These are phyloP conservation scores for Solanum ahanhuiri DNA, from an alignment of 257 asterid genomes.

Conservation along the genomic window DNA sequence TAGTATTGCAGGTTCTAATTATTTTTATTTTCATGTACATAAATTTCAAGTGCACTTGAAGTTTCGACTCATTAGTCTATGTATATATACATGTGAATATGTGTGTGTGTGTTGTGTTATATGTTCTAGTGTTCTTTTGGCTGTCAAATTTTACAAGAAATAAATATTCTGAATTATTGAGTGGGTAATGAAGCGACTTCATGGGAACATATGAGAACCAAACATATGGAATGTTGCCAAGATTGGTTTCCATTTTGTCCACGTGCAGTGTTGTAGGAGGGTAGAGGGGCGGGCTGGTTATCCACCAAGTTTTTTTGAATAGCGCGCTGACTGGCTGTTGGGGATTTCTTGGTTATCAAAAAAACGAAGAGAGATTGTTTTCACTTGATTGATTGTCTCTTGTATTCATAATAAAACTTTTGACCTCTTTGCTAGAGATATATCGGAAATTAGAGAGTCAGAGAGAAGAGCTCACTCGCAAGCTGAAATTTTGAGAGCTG, in stretches of 20 bases:
- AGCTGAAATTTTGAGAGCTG: constrained; percentile 68
- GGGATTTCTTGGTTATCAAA: background rate
- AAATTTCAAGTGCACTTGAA: background rate
- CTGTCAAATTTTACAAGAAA: background rate
- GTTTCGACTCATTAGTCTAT: background rate
- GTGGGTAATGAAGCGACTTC: background rate
- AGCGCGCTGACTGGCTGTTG: background rate
- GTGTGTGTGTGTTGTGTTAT: background rate
- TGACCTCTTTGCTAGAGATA: constrained; percentile 29
- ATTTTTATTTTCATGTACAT: background rate
- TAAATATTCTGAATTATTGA: background rate
- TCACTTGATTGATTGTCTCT: constrained; percentile 1
- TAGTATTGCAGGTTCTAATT: background rate
- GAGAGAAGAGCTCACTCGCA: constrained; percentile 69
- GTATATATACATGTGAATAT: background rate
- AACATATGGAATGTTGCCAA: background rate
- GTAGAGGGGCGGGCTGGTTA: background rate
- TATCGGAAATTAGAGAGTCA: constrained; percentile 68
- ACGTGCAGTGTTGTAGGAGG: background rate
- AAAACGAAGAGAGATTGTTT: background rate
- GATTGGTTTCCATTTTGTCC: background rate
- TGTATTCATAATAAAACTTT: constrained; percentile 11
- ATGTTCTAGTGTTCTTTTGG: background rate
- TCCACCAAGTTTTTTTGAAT: background rate
- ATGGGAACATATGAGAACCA: background rate